Conservation (phyloP, 2,329 filamentous ascomycete genomes). For the Aspergillus clavatus region DNA sequence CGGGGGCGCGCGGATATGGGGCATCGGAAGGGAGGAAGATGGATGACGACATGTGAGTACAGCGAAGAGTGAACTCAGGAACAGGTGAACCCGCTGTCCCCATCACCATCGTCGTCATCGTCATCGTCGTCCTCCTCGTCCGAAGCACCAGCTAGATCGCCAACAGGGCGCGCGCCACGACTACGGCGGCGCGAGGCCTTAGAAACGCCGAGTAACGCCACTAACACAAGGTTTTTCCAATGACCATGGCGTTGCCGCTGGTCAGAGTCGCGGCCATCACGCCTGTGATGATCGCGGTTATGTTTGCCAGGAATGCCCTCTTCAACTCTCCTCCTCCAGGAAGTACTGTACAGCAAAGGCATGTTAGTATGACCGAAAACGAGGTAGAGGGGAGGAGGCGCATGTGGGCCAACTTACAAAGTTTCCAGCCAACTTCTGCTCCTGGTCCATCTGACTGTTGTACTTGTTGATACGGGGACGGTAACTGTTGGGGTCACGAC, state of each 20-base stretch:
- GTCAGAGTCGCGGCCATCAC: constrained; percentile 34
- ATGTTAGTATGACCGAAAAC: constrained; percentile 5
- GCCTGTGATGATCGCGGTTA: constrained; percentile 34
- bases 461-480: constrained; percentile 98
- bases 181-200: constrained; percentile 33
- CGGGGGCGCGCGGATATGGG: constrained; percentile 4
- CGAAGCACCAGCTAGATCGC: constrained; percentile 47
- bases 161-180: constrained; percentile 44
- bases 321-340: constrained; percentile 79
- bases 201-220: constrained; percentile 42
- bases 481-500: constrained; percentile 92
- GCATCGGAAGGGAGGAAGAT: constrained; percentile 9
- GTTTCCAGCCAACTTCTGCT: constrained; percentile 91
- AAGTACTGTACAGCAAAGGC: constrained; percentile 69
- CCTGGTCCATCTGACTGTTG: constrained; percentile 92
- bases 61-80: constrained; percentile 9
- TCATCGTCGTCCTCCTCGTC: constrained; percentile 55
- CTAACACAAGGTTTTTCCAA: constrained; percentile 31
- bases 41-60: constrained; percentile 14
- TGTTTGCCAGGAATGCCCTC: constrained; percentile 51
- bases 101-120: constrained; percentile 42
- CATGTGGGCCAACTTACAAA: constrained; percentile 59
- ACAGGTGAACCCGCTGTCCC: constrained; percentile 9
- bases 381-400: neutral
- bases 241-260: constrained; percentile 30